Evolutionary conservation across 805 yeast species (phyloP).

Genomic region (Ogataea methanolica): DNA sequence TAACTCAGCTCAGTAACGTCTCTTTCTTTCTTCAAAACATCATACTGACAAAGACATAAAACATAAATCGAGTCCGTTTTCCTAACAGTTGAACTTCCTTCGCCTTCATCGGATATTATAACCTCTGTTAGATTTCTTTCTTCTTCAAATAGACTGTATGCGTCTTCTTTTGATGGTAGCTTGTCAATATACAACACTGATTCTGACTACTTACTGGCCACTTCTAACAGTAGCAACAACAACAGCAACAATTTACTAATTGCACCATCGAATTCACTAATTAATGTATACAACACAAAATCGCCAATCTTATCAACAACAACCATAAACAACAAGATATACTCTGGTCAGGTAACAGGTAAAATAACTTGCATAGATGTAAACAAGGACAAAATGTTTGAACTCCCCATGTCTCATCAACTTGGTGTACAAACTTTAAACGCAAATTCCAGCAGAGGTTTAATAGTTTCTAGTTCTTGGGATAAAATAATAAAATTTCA

Average conservation of each 20-base stretch:
- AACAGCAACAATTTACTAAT: not conserved
- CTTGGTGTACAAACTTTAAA: slow-evolving; percentile 37
- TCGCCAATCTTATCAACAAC: slow-evolving; percentile 7
- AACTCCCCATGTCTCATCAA: slow-evolving; percentile 29
- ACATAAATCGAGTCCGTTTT: too few species aligned
- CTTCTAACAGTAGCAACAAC: too few species aligned
- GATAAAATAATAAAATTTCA: slow-evolving; percentile 46
- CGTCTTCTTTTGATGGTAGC: slow-evolving; percentile 14
- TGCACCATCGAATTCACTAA: not conserved
- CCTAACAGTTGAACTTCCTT: slow-evolving; percentile 6
- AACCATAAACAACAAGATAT: slow-evolving; percentile 3
- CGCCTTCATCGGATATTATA: slow-evolving; percentile 9
- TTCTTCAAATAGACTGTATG: not conserved
- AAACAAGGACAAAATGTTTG: slow-evolving; percentile 27
- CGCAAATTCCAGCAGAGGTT: slow-evolving; percentile 23
- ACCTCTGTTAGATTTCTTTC: slow-evolving; percentile 8
- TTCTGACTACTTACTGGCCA: not conserved
- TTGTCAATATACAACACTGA: slow-evolving; percentile 7
- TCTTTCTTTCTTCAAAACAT: not conserved
- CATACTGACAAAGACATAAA: not conserved
- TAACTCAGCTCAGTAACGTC: too few species aligned
- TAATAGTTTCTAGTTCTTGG: slow-evolving; percentile 58
- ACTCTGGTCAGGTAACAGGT: slow-evolving; percentile 49
- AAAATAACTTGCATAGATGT: slow-evolving; percentile 46
- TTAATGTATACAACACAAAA: not conserved